Base-by-base conservation (phyloP, 164 flowering plant species). In the Chimonanthus praecox region DNA sequence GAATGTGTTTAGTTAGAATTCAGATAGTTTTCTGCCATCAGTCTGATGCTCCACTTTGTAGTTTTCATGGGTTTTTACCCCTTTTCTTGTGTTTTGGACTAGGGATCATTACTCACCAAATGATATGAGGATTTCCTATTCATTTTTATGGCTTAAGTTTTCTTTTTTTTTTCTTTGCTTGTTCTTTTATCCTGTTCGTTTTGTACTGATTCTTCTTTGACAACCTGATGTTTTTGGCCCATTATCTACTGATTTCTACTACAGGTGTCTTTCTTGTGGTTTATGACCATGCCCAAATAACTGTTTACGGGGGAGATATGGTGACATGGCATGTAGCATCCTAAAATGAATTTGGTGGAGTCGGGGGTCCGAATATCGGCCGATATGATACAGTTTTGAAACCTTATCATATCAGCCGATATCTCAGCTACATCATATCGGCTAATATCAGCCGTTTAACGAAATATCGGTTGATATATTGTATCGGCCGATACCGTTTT, bases 61-160 rank as follows among this genome's bases (percentile, higher is more conserved):
- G 54, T 47, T 68, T 68, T 18, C 11, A 15, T 47, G 33, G 33
- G 20, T 7, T 68, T 18, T 67, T 67, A 13, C 50, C 16, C 16
- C 15, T 33, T 67, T 8, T 64, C 21, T 64, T 67, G 50, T 67
- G n/a, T 15, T 47, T 67, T 67, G 49, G 69, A 67, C 11, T 47
- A 20, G 4, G 47, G 69, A 46, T 67, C 43, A 15, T 15, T 67
- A 47, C 50, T 46, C 49, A 4, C 45, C 33, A 33, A 67, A 47
- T 46, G 18, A 47, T 46, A 46, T 67, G 16, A 7, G 21, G 13
- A 21, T 44, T 43, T 43, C 18, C 9, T 64, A 13, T 11, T 33
- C 11, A 44, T 63, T 4, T 66, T 66, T 66, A 44, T 54, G 11
- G 9, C 49, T 33, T 66, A 7, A 15, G 45, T 44, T n/a, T 46